These are phyloP conservation scores for Cladochytrium replicatum DNA, from an alignment of 192 early-diverging fungal species.

Conservation along the genomic window DNA sequence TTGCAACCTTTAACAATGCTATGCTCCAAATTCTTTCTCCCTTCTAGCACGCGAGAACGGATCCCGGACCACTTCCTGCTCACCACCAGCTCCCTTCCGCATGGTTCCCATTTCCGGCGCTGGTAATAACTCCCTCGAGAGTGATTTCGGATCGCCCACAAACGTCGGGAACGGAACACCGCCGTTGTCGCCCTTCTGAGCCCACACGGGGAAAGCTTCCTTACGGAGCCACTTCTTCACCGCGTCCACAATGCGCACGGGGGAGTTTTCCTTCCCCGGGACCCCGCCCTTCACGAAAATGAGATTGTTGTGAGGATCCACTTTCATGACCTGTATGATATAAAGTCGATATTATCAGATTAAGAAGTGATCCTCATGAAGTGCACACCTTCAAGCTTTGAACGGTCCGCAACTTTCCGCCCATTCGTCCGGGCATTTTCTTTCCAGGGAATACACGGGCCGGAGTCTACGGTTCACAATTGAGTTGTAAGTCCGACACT, in stretches of 20 bases:
- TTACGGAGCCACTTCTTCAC: conserved; percentile 51
- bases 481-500: neutral
- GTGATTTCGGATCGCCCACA: conserved; percentile 14
- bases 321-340: conserved; percentile 41
- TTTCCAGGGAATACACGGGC: conserved; percentile 90
- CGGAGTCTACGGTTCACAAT: conserved; percentile 41
- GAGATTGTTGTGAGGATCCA: conserved; percentile 76
- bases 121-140: conserved; percentile 31
- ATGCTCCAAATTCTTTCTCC: conserved; percentile 4
- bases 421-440: conserved; percentile 97
- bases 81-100: too few relatives aligned
- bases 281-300: conserved; percentile 90
- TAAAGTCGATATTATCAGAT: too few relatives aligned
- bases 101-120: conserved; percentile 1
- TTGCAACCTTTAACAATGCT: neutral
- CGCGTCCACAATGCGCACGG: conserved; percentile 79
- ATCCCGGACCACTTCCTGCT: conserved; percentile 1
- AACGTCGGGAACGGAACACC: conserved; percentile 42
- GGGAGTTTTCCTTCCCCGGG: conserved; percentile 78
- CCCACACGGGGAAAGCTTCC: conserved; percentile 27
- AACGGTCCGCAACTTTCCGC: conserved; percentile 68
- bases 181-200: too few relatives aligned
- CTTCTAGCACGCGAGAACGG: conserved; percentile 10
- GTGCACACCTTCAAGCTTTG: conserved; percentile 63
- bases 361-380: neutral